Conservation (phyloP, 495 filamentous ascomycete genomes). For the Ascobolus immersus region DNA sequence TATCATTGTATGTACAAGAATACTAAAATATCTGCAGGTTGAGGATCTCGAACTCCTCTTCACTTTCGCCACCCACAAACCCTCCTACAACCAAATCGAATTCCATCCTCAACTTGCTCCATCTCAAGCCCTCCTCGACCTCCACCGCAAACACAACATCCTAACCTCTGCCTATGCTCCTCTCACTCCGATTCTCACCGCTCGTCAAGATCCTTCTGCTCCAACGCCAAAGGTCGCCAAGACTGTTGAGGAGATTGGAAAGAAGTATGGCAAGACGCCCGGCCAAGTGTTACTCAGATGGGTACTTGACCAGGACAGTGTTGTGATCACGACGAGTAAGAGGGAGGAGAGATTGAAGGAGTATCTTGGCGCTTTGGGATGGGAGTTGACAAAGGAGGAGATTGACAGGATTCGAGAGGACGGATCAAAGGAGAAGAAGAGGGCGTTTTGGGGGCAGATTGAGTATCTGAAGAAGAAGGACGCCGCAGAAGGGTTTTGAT, state of each 20-base stretch:
- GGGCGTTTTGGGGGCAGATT: constrained; percentile 40
- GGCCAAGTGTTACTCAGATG: constrained; percentile 49
- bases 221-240: too few relatives aligned
- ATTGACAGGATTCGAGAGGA: constrained; percentile 34
- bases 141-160: constrained; percentile 40
- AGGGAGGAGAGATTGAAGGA: constrained; percentile 43
- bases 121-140: constrained; percentile 35
- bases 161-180: constrained; percentile 43
- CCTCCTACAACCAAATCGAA: too few relatives aligned
- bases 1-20: constrained; percentile 41
- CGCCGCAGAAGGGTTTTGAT: too few relatives aligned
- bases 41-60: too few relatives aligned
- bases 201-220: constrained; percentile 39
- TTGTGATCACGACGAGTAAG: constrained; percentile 51
- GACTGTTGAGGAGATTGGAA: constrained; percentile 35
- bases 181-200: constrained; percentile 39
- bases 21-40: constrained; percentile 49
- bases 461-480: too few relatives aligned
- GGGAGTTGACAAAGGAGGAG: constrained; percentile 48
- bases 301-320: constrained; percentile 53
- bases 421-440: constrained; percentile 41
- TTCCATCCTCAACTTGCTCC: constrained; percentile 71
- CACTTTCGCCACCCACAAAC: too few relatives aligned
- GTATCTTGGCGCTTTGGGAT: constrained; percentile 35
- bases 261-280: constrained; percentile 39